Evolutionary conservation across 257 asterid species (phyloP), one percentile per base, ranked within the genome.

Genomic region (Solanum bulbocastanum): DNA sequence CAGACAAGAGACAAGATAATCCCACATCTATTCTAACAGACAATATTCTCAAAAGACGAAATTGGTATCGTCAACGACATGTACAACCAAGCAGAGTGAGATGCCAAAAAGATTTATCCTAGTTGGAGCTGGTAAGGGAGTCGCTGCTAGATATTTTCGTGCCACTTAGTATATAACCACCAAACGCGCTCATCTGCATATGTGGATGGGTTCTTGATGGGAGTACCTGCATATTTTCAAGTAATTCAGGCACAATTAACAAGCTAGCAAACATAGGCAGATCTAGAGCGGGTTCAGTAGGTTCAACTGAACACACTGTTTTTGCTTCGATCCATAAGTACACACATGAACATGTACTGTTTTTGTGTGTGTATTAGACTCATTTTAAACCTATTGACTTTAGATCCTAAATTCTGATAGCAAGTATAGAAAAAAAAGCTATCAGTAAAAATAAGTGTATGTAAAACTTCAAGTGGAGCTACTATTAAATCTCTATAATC

Each of bases 151-250:
- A 90, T 87, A 97, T 93, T 62, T 95, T 92, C 42, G 92, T 95
- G 88, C 99, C 99, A 44, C 97, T 92, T 90, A 97, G 84, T 62
- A 97, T 87, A 83, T 95, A 96, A 85, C 98, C 99, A 27, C 99
- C 98, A 9, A 95, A 91, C 14, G 97, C 91, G 88, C 98, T 96
- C 99, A 97, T 97, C 90, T 95, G 98, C 98, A 97, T 97, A 58
- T 93, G 98, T 42, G 98, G 99, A 89, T 97, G 99, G 65, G 96
- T 95, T 94, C 98, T 94, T 25, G 95, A 95, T 52, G 98, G 98
- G 89, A 97, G 98, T 86, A 97, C 99, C 98, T 96, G 93, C 87
- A 86, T 36, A 7, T 68, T 56, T 65, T 25, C 58, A 12, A 49
- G 66, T 83, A 1, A 71, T 44, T n/a, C 87, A 10, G 23, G 37